These are phyloP conservation scores for Backusella liffmaniae DNA, from an alignment of 192 early-diverging fungal species.

Conservation along the genomic window DNA sequence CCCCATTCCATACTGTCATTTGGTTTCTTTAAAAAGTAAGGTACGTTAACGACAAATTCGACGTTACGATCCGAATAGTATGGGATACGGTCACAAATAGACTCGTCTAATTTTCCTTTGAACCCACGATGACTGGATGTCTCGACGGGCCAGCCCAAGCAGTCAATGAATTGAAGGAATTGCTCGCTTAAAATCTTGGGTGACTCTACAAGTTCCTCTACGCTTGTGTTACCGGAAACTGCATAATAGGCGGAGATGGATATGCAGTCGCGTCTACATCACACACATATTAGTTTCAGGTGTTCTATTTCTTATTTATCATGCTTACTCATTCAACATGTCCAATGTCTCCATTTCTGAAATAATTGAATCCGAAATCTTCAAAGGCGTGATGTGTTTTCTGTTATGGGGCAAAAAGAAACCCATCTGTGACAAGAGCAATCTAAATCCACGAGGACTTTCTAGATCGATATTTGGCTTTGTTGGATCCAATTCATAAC, in stretches of 20 bases:
- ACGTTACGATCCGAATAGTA: constrained; percentile 68
- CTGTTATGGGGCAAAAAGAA: constrained; percentile 59
- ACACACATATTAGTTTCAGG: background rate
- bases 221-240: constrained; percentile 46
- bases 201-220: constrained; percentile 52
- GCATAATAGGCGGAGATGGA: constrained; percentile 64
- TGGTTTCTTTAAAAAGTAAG: constrained; percentile 53
- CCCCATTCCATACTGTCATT: constrained; percentile 4
- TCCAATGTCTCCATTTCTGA: constrained; percentile 64
- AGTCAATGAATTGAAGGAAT: constrained; percentile 69
- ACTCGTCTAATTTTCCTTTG: constrained; percentile 50
- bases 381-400: constrained; percentile 59
- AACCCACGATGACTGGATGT: constrained; percentile 63
- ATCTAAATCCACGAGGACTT: constrained; percentile 54
- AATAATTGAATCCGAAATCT: constrained; percentile 60
- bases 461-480: constrained; percentile 22
- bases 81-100: constrained; percentile 56
- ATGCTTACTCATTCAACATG: constrained; percentile 60
- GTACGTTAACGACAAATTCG: constrained; percentile 73
- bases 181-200: constrained; percentile 47
- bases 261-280: constrained; percentile 65
- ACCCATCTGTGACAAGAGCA: constrained; percentile 67
- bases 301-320: background rate
- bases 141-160: constrained; percentile 70
- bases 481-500: constrained; percentile 25